Evolutionary conservation across 2,329 filamentous ascomycete species (phyloP), one percentile per base, ranked within the genome.

Genomic region (Fonsecaea multimorphosa): DNA sequence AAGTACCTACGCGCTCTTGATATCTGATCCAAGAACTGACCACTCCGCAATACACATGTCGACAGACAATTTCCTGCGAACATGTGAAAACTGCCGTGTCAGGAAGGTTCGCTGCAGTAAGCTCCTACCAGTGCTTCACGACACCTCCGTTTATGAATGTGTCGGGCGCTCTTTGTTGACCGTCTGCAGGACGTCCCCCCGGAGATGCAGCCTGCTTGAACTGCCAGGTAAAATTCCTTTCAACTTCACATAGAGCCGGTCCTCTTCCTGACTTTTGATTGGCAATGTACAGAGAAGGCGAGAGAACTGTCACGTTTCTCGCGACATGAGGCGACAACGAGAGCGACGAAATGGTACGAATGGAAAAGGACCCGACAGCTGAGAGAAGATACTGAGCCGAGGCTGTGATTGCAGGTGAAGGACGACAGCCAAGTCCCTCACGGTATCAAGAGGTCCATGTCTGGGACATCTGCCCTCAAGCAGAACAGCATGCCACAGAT

Each of bases 61-160:
- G 38, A 40, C 38, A 4, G 38, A 40, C 38, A 11, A 40, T 40
- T 5, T 40, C 38, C 38, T 40, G n/a, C 38, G 38, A 40, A 40
- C 38, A n/a, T 40, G 38, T 19, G 38, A 40, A 16, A 40, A 40
- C 11, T 40, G 38, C n/a, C 38, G n/a, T 5, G 16, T 16, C 2
- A 40, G 38, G 38, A 40, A 40, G n/a, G 38, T 40, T n/a, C 38
- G 38, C 38, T 40, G 38, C 16, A 40, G 38, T 40, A 40, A 40
- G 38, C 16, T 11, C n/a, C 38, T 19, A n/a, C 16, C 38, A n/a
- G 38, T n/a, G 14, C 14, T 6, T n/a, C 1, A n/a, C 38, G 32
- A 34, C n/a, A 5, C 38, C 8, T n/a, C 38, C n/a, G 4, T 19
- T 14, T 19, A 40, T 40, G 14, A 5, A 14, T 19, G 14, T 40